A percentile compares a stretch with the other conserved stretches of the same genome.
These are phyloP conservation scores for Aspergillus ostianus DNA, from an alignment of 495 filamentous ascomycete species.

Conservation along the genomic window DNA sequence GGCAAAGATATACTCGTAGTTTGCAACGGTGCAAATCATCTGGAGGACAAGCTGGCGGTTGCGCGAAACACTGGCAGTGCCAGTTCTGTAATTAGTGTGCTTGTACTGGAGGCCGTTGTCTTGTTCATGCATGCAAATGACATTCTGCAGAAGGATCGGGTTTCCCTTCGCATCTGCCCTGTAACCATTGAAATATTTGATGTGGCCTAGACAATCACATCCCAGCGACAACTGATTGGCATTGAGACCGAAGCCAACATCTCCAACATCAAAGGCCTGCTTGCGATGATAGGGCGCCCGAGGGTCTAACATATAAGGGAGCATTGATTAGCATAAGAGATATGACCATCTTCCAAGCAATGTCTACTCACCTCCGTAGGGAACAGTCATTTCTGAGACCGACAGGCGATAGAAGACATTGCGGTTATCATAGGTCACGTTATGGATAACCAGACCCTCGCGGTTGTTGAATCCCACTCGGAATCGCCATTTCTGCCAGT, in stretches of 20 bases:
- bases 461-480: constrained; percentile 63
- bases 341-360: not conserved
- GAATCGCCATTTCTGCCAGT: constrained; percentile 71
- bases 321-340: constrained; percentile 4
- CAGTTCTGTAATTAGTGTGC: constrained; percentile 65
- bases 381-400: constrained; percentile 74
- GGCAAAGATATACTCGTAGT: constrained; percentile 83
- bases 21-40: constrained; percentile 74
- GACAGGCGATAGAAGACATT: constrained; percentile 68
- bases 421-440: constrained; percentile 66
- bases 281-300: constrained; percentile 66
- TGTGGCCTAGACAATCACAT: constrained; percentile 67
- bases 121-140: constrained; percentile 67
- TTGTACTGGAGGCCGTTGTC: constrained; percentile 65
- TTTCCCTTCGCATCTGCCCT: constrained; percentile 56
- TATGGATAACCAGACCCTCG: constrained; percentile 62
- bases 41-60: constrained; percentile 65
- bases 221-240: constrained; percentile 67
- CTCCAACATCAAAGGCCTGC: constrained; percentile 69
- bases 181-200: constrained; percentile 62
- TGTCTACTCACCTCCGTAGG: constrained; percentile 42
- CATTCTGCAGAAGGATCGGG: constrained; percentile 54
- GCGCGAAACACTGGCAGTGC: constrained; percentile 57
- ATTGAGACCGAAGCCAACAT: constrained; percentile 62
- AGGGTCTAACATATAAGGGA: constrained; percentile 50